Evolutionary conservation across 192 early-diverging fungal genomes (phyloP).

Genomic region (Coemansia sp.): DNA sequence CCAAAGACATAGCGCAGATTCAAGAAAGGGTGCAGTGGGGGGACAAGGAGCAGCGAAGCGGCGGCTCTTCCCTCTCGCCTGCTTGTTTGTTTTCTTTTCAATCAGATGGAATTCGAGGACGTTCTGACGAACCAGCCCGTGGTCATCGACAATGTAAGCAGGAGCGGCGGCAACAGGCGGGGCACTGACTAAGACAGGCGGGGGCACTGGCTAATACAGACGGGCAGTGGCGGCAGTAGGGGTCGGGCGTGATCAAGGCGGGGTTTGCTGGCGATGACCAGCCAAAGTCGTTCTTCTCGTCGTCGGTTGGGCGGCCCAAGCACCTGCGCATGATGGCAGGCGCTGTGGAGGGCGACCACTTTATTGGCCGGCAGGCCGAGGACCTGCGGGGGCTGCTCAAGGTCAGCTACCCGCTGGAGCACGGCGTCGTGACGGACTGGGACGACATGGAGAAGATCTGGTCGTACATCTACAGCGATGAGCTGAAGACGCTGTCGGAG

Average conservation of each 20-base stretch:
- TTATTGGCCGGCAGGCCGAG: constrained; percentile 94
- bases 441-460: constrained; percentile 98
- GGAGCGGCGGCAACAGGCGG: too few species aligned
- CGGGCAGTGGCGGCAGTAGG: constrained; percentile 51
- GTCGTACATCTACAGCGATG: constrained; percentile 95
- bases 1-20: constrained; percentile 9
- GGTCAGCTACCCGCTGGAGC: constrained; percentile 94
- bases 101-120: constrained; percentile 83
- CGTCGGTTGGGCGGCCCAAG: constrained; percentile 93
- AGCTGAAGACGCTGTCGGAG: constrained; percentile 90
- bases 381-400: constrained; percentile 91
- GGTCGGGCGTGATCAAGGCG: constrained; percentile 97
- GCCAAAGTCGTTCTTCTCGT: constrained; percentile 94
- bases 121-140: constrained; percentile 97
- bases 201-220: neutral
- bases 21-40: neutral
- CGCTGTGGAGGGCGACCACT: constrained; percentile 91
- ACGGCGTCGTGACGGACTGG: constrained; percentile 97
- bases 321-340: constrained; percentile 96
- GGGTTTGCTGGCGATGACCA: constrained; percentile 98
- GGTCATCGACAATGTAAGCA: constrained; percentile 96
- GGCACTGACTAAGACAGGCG: too few species aligned
- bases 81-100: neutral
- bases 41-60: neutral
- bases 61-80: neutral